Evolutionary conservation across 768 basidiomycete genomes (phyloP).

Genomic region (Pholiota conissans): DNA sequence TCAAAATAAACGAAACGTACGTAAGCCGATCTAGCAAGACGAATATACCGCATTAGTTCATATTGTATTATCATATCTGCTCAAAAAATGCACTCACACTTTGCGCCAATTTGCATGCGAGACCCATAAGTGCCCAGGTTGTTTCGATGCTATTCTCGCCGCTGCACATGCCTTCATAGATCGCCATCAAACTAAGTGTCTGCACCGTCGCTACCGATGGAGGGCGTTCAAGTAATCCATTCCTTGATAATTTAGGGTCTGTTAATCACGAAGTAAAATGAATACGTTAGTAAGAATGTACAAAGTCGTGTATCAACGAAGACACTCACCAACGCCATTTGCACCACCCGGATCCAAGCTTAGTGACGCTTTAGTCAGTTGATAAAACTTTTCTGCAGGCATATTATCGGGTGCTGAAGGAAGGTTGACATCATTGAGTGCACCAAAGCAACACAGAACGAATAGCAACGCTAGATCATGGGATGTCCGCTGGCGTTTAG

Average conservation of each 20-base stretch:
- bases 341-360: constrained; percentile 53
- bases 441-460: constrained; percentile 62
- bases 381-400: constrained; percentile 53
- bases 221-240: constrained; percentile 57
- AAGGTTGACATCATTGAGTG: constrained; percentile 53
- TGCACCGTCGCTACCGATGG: constrained; percentile 74
- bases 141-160: constrained; percentile 71
- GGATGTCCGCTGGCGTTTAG: constrained; percentile 23
- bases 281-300: neutral
- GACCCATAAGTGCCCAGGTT: constrained; percentile 66
- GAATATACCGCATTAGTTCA: too few species aligned
- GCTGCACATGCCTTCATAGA: constrained; percentile 67
- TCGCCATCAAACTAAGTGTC: constrained; percentile 63
- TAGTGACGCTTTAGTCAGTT: constrained; percentile 64
- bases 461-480: constrained; percentile 68
- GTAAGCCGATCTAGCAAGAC: constrained; percentile 57
- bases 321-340: constrained; percentile 7
- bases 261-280: neutral
- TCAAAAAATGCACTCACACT: constrained; percentile 47
- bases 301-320: neutral
- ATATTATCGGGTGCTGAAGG: constrained; percentile 54
- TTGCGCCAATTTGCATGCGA: constrained; percentile 66
- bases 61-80: too few species aligned
- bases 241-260: constrained; percentile 22
- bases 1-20: constrained; percentile 37